Evolutionary conservation across 2,329 filamentous ascomycete genomes (phyloP), one percentile per base, ranked within the genome.

Genomic region (Penicillium digitatum): DNA sequence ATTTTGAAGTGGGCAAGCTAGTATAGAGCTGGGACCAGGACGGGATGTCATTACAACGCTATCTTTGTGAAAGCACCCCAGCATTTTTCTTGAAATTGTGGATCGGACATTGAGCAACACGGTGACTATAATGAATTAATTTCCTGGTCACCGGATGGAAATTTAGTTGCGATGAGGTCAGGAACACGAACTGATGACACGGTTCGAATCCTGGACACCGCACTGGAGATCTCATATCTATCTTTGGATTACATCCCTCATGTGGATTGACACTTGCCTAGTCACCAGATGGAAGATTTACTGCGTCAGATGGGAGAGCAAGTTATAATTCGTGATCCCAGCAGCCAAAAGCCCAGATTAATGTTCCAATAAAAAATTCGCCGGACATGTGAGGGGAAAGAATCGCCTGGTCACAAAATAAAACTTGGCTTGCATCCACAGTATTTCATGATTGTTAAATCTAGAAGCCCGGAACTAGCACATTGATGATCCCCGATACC

Each of bases 91-190:
- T 14, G 32, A 9, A 3, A n/a, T 4, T 34, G 7, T n/a, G 32
- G 16, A 34, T n/a, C 32, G 16, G 32, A 16, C 7, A 16, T n/a
- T n/a, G 32, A n/a, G 32, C 8, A 34, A 34, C 32, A 34, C 9
- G 32, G 0, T 9, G 32, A 1, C 31, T 0, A 3, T 2, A 7
- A n/a, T 34, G 3, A 9, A n/a, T 34, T 16, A n/a, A n/a, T 34
- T n/a, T 3, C 32, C 16, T 34, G 32, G 32, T 34, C 32, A n/a
- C 32, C 32, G 16, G 32, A n/a, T 34, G 32, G 32, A n/a, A n/a
- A 9, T 34, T 16, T 16, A 34, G 2, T 34, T n/a, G 32, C 32
- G 32, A 34, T 16, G 9, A 34, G 14, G 14, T 34, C 32, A 34
- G 14, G 7, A 16, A 16, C 14, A 9, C 0, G 16, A 3, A 7